Conservation (phyloP, 2,329 filamentous ascomycete genomes). For the Byssothecium circinans region DNA sequence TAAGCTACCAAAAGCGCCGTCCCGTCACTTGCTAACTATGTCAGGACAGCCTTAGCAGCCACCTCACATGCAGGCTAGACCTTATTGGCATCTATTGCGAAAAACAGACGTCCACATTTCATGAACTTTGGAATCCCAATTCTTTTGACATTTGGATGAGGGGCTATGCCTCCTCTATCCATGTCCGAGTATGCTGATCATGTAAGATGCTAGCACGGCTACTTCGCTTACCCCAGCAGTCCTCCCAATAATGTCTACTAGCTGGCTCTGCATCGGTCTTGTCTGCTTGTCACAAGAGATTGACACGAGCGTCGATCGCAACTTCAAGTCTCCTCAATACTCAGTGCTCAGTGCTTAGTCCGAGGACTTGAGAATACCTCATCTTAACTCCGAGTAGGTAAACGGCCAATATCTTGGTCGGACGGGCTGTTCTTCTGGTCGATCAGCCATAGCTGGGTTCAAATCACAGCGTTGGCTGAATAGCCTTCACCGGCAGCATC, state of each 20-base stretch:
- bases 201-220: too few species aligned
- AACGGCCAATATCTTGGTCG: too few species aligned
- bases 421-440: too few species aligned
- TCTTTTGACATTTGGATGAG: background rate
- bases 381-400: background rate
- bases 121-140: background rate
- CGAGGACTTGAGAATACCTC: background rate
- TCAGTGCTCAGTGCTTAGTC: too few species aligned
- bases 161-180: background rate
- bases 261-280: too few species aligned
- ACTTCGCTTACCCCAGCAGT: background rate
- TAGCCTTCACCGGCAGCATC: too few species aligned
- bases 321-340: too few species aligned
- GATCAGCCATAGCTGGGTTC: too few species aligned
- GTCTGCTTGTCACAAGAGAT: too few species aligned
- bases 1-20: slow-evolving; percentile 4
- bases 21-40: slow-evolving; percentile 4
- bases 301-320: background rate
- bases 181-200: background rate
- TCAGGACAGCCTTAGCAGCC: slow-evolving; percentile 7
- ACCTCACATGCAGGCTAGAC: slow-evolving; percentile 3
- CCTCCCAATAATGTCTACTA: background rate
- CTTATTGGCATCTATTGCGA: slow-evolving; percentile 11
- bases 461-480: too few species aligned
- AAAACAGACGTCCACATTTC: slow-evolving; percentile 5